Base-by-base conservation (phyloP, 2,329 filamentous ascomycete species). In the Cladosporium velox region DNA sequence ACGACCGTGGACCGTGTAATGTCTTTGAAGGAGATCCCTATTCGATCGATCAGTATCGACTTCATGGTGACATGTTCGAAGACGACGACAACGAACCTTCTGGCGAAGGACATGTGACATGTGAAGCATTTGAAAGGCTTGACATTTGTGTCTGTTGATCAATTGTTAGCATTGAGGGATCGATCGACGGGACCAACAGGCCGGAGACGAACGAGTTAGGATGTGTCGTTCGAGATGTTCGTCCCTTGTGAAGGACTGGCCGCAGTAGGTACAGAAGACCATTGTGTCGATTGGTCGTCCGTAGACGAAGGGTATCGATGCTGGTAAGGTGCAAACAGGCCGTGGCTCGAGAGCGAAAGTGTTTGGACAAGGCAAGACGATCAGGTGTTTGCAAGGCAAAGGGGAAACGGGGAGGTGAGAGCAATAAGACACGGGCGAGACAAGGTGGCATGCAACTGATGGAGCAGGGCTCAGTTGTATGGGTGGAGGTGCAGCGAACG, bases 51-150 rank as follows among this genome's bases (percentile, higher is more conserved):
- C 59, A 67, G 67, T 57, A 21, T 51, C 55, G 32, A 63, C n/a
- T 21, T 3, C 8, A 5, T 21, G 41, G 1, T 15, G 12, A 18
- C 11, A 24, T 18, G n/a, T 34, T 18, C 30, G 3, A 1, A 15
- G 24, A 30, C 21, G 10, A 54, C 2, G 49, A 63, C 30, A 21
- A 78, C 80, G 65, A 72, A 84, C 82, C 82, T 78, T 69, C 82
- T 76, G 69, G 82, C 82, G 71, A 84, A 84, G 66, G 82, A 84
- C 82, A 84, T 84, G 67, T 84, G 82, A 71, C 82, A 84, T 41
- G 81, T 84, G 67, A 82, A 83, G 74, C 82, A 84, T 75, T 84
- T 84, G 78, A 83, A 84, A 2, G 82, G 82, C 74, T 84, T 84
- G n/a, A 84, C 81, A 72, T 84, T 84, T 64, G 82, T 84, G 69